phyloP scores from a whole-genome alignment of 108 stramenopile genomes.

The Cyclotella atomus region DNA sequence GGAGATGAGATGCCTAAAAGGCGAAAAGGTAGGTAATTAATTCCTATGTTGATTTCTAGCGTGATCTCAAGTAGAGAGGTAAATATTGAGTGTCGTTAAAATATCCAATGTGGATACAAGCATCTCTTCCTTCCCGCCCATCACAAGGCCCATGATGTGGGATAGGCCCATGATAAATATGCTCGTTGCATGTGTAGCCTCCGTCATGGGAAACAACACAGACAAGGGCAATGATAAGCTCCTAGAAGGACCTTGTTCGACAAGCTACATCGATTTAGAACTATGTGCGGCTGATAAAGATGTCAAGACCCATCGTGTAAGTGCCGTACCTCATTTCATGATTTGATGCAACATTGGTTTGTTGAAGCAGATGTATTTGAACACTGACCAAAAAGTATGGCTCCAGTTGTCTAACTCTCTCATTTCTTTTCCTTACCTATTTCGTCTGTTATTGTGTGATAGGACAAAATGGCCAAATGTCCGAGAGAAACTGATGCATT shows the following conservation, averaged over 20 bases:
- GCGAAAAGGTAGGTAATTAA: background rate
- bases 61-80: no score
- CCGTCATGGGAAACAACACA: background rate
- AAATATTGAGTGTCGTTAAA: no score
- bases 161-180: background rate
- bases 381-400: no score
- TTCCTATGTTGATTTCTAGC: no score
- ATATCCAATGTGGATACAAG: no score
- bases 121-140: no score
- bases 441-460: background rate
- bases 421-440: background rate
- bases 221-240: constrained; percentile 21
- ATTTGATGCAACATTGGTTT: background rate
- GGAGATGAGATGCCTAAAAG: no score
- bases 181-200: background rate
- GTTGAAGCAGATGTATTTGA: background rate
- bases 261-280: constrained; percentile 35
- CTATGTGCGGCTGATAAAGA: constrained; percentile 31
- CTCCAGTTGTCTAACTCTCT: no score
- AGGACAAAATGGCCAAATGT: constrained; percentile 22
- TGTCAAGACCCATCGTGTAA: constrained; percentile 31
- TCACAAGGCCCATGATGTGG: no score
- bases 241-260: constrained; percentile 32
- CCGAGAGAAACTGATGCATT: constrained; percentile 25
- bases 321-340: background rate